These are phyloP conservation scores for Ogataea naganishii DNA, from an alignment of 805 yeast genomes.

Conservation along the genomic window DNA sequence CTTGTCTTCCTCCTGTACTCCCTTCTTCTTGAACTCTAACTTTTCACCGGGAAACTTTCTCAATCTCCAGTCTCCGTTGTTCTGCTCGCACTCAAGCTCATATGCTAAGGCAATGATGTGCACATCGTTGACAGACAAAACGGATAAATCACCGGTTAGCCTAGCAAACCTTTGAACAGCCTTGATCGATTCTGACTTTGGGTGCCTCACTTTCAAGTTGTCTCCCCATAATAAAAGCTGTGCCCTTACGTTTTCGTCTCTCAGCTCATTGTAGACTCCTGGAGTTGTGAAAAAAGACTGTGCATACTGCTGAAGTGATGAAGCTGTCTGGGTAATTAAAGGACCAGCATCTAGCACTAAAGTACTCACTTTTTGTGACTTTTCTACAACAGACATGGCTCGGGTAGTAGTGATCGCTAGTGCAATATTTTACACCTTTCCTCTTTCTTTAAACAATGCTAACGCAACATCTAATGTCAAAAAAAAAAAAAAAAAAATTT, in stretches of 20 bases:
- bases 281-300: constrained; percentile 79
- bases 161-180: constrained; percentile 70
- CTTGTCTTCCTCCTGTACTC: constrained; percentile 14
- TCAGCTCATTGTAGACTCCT: constrained; percentile 79
- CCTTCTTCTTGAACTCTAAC: constrained; percentile 17
- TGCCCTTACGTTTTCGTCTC: constrained; percentile 75
- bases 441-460: too few relatives aligned
- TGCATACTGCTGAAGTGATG: constrained; percentile 65
- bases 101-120: constrained; percentile 88
- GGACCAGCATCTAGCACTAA: constrained; percentile 95
- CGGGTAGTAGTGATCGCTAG: too few relatives aligned
- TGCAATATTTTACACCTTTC: too few relatives aligned
- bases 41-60: constrained; percentile 67
- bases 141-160: constrained; percentile 86
- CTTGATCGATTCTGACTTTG: constrained; percentile 53
- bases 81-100: constrained; percentile 69
- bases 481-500: too few relatives aligned
- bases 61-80: constrained; percentile 61
- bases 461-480: too few relatives aligned
- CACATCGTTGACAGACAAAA: constrained; percentile 82
- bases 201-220: constrained; percentile 63
- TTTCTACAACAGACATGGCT: constrained; percentile 11
- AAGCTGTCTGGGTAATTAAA: constrained; percentile 73
- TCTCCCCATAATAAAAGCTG: constrained; percentile 81
- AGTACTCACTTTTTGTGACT: constrained; percentile 32